Base-by-base conservation (phyloP, 345 rosid genomes). In the Carallia pectinifolia region DNA sequence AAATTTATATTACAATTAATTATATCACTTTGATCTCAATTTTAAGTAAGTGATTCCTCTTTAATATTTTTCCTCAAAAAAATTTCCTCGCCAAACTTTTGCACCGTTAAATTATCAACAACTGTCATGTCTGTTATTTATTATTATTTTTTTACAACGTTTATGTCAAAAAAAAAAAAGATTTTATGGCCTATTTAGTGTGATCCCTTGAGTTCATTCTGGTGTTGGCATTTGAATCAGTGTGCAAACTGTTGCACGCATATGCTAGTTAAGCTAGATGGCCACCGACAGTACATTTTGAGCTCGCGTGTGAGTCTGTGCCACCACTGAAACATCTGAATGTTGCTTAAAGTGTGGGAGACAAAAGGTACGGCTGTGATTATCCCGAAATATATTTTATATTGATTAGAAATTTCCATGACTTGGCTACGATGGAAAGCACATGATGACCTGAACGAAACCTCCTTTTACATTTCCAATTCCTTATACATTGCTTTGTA, bases 301-400 rank as follows among this genome's bases (percentile, higher is more conserved):
- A 56, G 62, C 63, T 3, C 15, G 63, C 81, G 72, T 84, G 78
- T 67, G 66, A 55, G 62, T 79, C 71, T 64, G 77, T 81, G 81
- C 80, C 74, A 64, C 69, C 65, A 64, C 67, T 67, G 61, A 72
- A 62, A 71, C 61, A 64, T 77, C 70, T 80, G 65, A 60, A 38
- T 31, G 67, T 53, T 73, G 74, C 67, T 62, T 77, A 48, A 69
- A 60, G 68, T 37, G 55, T 33, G 65, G 74, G 76, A 82, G 78
- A 78, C 77, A 76, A 67, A 77, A 69, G 76, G 77, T 55, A 67
- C 48, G 66, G 58, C 67, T 65, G 48, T 69, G 62, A 60, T 52
- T 68, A 79, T 73, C 76, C 82, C 74, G 15, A 54, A 23, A 64
- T n/a, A 68, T 23, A 23, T 23, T 12, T 10, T 44, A 44, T 38